Evolutionary conservation across 2,329 filamentous ascomycete species (phyloP), one percentile per base, ranked within the genome.

Genomic region (Exophiala sp.): DNA sequence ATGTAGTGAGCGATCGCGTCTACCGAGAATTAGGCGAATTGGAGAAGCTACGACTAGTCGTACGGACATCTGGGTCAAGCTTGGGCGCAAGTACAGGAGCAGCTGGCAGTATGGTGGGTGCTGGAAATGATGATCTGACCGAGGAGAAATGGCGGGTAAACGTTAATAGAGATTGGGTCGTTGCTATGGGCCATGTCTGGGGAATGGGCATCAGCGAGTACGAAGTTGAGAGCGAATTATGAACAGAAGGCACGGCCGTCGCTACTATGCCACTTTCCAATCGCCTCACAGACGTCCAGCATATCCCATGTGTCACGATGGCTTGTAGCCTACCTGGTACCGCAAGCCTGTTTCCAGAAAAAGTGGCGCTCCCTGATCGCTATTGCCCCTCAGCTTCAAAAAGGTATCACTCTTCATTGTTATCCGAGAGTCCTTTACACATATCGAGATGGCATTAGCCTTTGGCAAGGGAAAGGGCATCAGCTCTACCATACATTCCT

Each of bases 131-230:
- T 48, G 43, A 52, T 52, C 11, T 46, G 47, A 38, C 57, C 38
- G 61, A 64, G 40, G 75, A 74, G 57, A 77, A 75, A 49, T 78
- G 75, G 75, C 71, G 70, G 52, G 70, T 76, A 11, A 75, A 76
- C 65, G 71, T 77, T 6, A 72, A 70, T 18, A 72, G 72, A 5
- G 73, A 75, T 44, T 76, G 73, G 72, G 71, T 77, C 42, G 72
- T 70, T 4, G 71, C 72, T 36, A 60, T 75, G 64, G 73, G 72
- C 2, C 72, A 71, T 60, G 24, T 51, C 14, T 62, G 57, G 52
- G 70, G 68, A 0, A 70, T 77, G 57, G 71, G 72, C 6, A 69
- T 76, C 46, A 72, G 74, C 55, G 72, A 75, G 59, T 73, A 73
- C 14, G 74, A 76, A 55, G 73, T 66, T 47, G 62, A 62, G 29